Evolutionary conservation across 2,329 filamentous ascomycete species (phyloP).

Genomic region (Phaeosphaeriaceae sp.): DNA sequence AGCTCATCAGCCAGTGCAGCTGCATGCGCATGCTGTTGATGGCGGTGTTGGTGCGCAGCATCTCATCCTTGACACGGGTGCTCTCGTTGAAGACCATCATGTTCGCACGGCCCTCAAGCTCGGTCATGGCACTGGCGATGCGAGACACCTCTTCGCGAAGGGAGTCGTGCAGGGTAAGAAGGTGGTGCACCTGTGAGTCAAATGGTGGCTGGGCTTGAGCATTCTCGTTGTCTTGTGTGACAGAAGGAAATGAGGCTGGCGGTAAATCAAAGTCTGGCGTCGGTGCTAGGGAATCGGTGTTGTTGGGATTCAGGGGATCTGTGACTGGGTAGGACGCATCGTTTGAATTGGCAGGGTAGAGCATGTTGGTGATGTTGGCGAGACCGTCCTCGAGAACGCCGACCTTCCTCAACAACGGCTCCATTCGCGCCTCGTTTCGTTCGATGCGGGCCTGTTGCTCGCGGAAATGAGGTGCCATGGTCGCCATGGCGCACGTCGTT

Average conservation of each 20-base stretch:
- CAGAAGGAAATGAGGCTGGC: slow-evolving; percentile 42
- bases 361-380: slow-evolving; percentile 51
- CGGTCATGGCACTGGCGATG: slow-evolving; percentile 61
- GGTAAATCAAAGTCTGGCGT: slow-evolving; percentile 44
- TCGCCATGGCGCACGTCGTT: slow-evolving; percentile 53
- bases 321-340: slow-evolving; percentile 41
- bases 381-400: slow-evolving; percentile 55
- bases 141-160: slow-evolving; percentile 66
- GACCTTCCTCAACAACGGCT: slow-evolving; percentile 52
- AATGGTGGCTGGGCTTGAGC: slow-evolving; percentile 47
- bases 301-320: slow-evolving; percentile 43
- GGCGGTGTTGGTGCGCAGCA: slow-evolving; percentile 67
- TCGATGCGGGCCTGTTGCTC: slow-evolving; percentile 53
- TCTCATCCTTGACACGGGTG: slow-evolving; percentile 66
- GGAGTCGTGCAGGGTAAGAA: slow-evolving; percentile 67
- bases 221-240: slow-evolving; percentile 29
- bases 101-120: slow-evolving; percentile 66
- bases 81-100: slow-evolving; percentile 71
- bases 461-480: slow-evolving; percentile 54
- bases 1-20: slow-evolving; percentile 68
- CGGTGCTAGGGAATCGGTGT: slow-evolving; percentile 44
- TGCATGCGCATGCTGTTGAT: slow-evolving; percentile 66
- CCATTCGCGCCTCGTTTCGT: slow-evolving; percentile 52
- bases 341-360: slow-evolving; percentile 45
- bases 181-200: slow-evolving; percentile 61